Base-by-base conservation (phyloP, 2,329 filamentous ascomycete species). In the Metarhizium robertsii region DNA sequence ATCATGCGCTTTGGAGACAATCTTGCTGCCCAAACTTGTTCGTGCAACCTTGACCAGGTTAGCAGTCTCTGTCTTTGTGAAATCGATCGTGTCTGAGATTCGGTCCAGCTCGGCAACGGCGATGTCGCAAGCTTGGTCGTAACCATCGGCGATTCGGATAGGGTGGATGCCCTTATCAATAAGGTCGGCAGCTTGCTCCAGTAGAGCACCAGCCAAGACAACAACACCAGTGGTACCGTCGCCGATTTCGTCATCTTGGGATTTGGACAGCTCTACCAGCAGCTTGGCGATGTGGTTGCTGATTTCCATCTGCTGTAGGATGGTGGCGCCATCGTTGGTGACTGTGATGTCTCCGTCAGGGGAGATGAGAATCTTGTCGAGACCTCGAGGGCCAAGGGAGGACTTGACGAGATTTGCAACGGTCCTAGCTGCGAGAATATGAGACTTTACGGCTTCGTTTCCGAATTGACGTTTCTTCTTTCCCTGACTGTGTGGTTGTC, bases 101-200 rank as follows among this genome's bases (percentile, higher is more conserved):
- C 83, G 85, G 74, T 99, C 94, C 53, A 99, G 80, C 75, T 96
- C 89, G 34, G 87, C 85, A 55, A 97, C 88, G 47, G 94, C 94
- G 65, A 97, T 92, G 71, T 99, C 95, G 70, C 95, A 99, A 56
- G 94, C 94, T 67, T 95, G 86, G 71, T 99, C 94, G 75, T 96
- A 99, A 53, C 94, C 94, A 73, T 99, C 94, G 61, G 95, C 95
- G 75, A 99, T 97, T 65, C 95, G 83, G 71, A 99, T 99, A 59
- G 94, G 94, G 75, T 99, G 94, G 66, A 99, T 99, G 69, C 94
- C 95, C 83, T 99, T 99, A 81, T 99, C 95, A 71, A 99, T 97
- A 64, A 99, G 83, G 70, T 96, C 94, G 60, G 92, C 90, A 18
- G 94, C 94, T 76, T 97, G 92, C 75, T 99, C 95, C 59, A 99